Evolutionary conservation across 768 basidiomycete species (phyloP).

Genomic region (Lentinula boryana): DNA sequence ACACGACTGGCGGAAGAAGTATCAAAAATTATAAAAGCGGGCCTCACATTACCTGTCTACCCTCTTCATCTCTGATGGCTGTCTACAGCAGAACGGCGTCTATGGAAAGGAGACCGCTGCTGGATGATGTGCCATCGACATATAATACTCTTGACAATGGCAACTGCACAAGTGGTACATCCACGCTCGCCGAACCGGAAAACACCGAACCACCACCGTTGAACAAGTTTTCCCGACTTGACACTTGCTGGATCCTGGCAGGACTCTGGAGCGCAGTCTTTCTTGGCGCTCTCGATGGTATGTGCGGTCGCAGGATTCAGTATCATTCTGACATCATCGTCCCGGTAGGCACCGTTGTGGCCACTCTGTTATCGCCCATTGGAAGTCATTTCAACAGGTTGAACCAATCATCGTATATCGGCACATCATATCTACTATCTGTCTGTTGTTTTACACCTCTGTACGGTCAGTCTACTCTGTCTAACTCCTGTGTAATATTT

Average conservation of each 20-base stretch:
- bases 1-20: not conserved
- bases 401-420: constrained; percentile 80
- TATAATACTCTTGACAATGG: constrained; percentile 41
- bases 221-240: constrained; percentile 44
- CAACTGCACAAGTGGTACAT: constrained; percentile 19
- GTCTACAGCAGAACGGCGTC: constrained; percentile 37
- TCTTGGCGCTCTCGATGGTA: constrained; percentile 81
- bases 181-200: constrained; percentile 23
- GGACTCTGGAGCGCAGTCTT: constrained; percentile 83
- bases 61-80: constrained; percentile 32
- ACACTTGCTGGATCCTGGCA: constrained; percentile 65
- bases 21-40: constrained; percentile 20
- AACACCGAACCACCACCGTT: constrained; percentile 18
- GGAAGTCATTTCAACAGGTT: constrained; percentile 81
- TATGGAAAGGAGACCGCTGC: constrained; percentile 52
- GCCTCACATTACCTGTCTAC: constrained; percentile 16
- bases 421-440: constrained; percentile 81
- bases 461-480: constrained; percentile 49
- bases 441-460: constrained; percentile 89
- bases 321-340: constrained; percentile 1
- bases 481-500: not conserved
- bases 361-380: constrained; percentile 78
- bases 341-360: constrained; percentile 71
- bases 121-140: constrained; percentile 41
- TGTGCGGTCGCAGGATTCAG: constrained; percentile 11